phyloP scores from a whole-genome alignment of 192 early-diverging fungal species.

The Mortierella alpina region DNA sequence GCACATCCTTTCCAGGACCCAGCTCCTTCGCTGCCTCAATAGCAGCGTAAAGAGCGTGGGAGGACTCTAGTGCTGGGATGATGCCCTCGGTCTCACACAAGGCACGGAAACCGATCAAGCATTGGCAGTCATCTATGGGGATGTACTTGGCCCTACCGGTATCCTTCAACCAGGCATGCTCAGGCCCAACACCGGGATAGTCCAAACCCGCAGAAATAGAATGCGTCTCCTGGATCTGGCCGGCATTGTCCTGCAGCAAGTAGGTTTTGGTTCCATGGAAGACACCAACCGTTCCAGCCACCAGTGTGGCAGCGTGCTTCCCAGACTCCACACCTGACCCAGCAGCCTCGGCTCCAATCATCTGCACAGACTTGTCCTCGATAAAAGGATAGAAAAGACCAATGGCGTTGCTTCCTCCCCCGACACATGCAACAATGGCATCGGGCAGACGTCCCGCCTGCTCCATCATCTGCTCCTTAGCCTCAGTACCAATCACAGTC shows the following conservation, averaged over 20 bases:
- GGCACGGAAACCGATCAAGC: conserved; percentile 84
- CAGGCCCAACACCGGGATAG: conserved; percentile 98
- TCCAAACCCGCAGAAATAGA: conserved; percentile 95
- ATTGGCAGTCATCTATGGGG: conserved; percentile 83
- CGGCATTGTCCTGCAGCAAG: conserved; percentile 89
- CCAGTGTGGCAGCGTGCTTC: conserved; percentile 91
- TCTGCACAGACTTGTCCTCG: conserved; percentile 82
- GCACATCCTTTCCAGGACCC: conserved; percentile 80
- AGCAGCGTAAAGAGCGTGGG: conserved; percentile 90
- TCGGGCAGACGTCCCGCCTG: conserved; percentile 89
- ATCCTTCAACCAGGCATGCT: conserved; percentile 93
- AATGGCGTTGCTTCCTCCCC: conserved; percentile 97
- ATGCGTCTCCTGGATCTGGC: conserved; percentile 96
- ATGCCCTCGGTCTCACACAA: conserved; percentile 86
- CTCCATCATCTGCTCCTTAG: conserved; percentile 84
- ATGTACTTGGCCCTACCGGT: conserved; percentile 86
- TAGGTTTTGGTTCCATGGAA: conserved; percentile 96
- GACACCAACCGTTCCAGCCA: conserved; percentile 88
- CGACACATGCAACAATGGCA: conserved; percentile 95
- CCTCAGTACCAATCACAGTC: conserved; percentile 94
- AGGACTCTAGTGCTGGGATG: conserved; percentile 95
- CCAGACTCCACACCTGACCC: conserved; percentile 87
- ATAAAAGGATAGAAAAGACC: conserved; percentile 98
- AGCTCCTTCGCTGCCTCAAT: conserved; percentile 82
- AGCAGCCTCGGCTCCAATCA: conserved; percentile 95